Evolutionary conservation across 805 yeast species (phyloP), one percentile per base, ranked within the genome.

Genomic region (Huiozyma sinensis): DNA sequence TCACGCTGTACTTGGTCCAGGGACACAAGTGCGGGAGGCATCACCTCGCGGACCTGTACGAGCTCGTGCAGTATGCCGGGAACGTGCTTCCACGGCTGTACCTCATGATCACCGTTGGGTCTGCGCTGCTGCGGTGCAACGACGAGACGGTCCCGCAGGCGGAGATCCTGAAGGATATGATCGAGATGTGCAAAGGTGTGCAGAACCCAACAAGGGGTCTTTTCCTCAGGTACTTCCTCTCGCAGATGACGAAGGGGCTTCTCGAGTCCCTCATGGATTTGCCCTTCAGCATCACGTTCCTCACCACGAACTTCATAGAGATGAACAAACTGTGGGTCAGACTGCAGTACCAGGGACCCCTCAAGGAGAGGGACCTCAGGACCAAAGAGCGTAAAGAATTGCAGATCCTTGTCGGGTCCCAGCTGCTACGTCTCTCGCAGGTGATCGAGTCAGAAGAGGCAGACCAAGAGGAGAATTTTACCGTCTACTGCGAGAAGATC

Each of bases 251-350:
- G 11, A 83, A 88, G 50, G 58, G 54, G 40, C 50, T 67, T 24
- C 47, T 69, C n/a, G 66, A 69, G 5, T 37, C 46, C 11, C 24
- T 17, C 24, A 54, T 29, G 36, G 24, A 34, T 29, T 36, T 39
- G 12, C 53, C 54, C 30, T 61, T 61, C 39, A 53, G 56, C 2
- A 82, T 87, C 36, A 78, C 80, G 46, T 90, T 89, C 57, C 75
- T 89, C 33, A 72, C 86, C 42, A 77, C 85, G 13, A 92, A 92
- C 61, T 92, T 92, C 61, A 79, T 90, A 45, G 98, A 92, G 61
- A 92, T 92, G 98, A 92, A 92, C 68, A 92, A 92, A 63, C 70
- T 92, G 39, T 92, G 98, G 98, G 97, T 92, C 4, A 75, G 98
- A 42, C 69, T 89, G 51, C 97, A 90, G 65, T 95, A 89, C 60